Base-by-base conservation (phyloP, 2,329 filamentous ascomycete species). In the Aaosphaeria arxii region DNA sequence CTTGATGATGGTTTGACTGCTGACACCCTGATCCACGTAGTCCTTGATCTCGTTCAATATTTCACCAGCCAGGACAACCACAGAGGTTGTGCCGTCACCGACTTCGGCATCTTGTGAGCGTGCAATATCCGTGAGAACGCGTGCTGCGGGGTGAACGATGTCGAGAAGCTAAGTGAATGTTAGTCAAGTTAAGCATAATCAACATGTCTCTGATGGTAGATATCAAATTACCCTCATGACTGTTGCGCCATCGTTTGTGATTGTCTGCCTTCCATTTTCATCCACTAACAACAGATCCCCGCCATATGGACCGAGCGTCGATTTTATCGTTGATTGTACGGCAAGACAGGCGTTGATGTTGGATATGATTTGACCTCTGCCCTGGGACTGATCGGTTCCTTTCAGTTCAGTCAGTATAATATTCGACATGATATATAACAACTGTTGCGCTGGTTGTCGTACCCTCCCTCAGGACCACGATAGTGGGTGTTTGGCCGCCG, bases 51-150 rank as follows among this genome's bases (percentile, higher is more conserved):
- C 94, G 77, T 96, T 97, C 56, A 99, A 76, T 62, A 99, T 92
- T 76, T 97, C 92, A 54, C 94, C 94, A n/a, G 94, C 94, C 50
- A 99, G 76, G 29, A 99, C 92, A 42, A 99, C 94, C 24, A 99
- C 94, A 3, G 91, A 96, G 28, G 94, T 99, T 48, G 94, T 99
- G 64, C 94, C 94, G 70, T 99, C 94, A 64, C 94, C 94, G 49
- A 99, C 94, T 79, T 99, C 94, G 59, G 94, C 94, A 73, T 99
- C 94, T 86, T 99, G 94, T 69, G 92, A 97, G 75, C 94, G 87
- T 56, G 94, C 92, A 68, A 99, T 99, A 71, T 99, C 94, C 72
- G 94, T 95, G 66, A 99, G 88, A 71, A 99, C 94, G 72, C 91
- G 87, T 63, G 94, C 94, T 59, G 94, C 94, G 60, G 94, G 94